Evolutionary conservation across 108 stramenopile genomes (phyloP), one percentile per base, ranked within the genome.

Genomic region (Mediolabrus comicus): DNA sequence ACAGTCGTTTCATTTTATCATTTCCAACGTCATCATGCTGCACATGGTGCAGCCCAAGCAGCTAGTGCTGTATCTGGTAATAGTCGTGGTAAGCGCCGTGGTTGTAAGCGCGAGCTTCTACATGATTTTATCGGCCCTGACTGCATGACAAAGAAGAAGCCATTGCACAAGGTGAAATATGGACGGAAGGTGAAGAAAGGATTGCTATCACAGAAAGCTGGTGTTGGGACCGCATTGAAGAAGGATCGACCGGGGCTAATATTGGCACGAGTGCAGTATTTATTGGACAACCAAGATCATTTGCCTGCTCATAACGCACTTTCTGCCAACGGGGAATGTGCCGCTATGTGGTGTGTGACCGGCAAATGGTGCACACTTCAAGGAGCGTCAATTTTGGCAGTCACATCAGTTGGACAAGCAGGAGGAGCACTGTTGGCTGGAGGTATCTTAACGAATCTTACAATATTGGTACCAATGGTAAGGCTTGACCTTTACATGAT

Each of bases 311-410:
- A 76, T 46, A 75, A 75, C 32, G 66, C 70, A 1, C n/a, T 83
- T 8, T 49, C 52, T 59, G 78, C 82, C 1, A 83, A 83, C 30
- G 82, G 79, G 12, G 79, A 80, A 55, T 83, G 82, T 62, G 82
- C 82, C 3, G 79, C 79, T 25, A 56, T 76, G 41, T 83, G 82
- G 82, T 83, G 82, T 59, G 62, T 75, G 0, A 80, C 74, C 0
- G 78, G 79, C 31, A 53, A 75, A 19, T 83, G 76, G 77, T 74
- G 71, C 49, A 80, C 82, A 0, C 60, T 83, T 5, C 82, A 83
- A 38, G 82, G 82, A 16, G 74, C 82, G 28, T 65, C 67, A 33
- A 83, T 83, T 60, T 66, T 83, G 49, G 74, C 75, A 28, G 60
- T 83, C 39, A 80, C 63, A 12, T 69, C 53, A 49, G 71, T 80